These are phyloP conservation scores for Saccharomycopsis hybrid DNA, from an alignment of 1,139 yeast species.

Conservation along the genomic window DNA sequence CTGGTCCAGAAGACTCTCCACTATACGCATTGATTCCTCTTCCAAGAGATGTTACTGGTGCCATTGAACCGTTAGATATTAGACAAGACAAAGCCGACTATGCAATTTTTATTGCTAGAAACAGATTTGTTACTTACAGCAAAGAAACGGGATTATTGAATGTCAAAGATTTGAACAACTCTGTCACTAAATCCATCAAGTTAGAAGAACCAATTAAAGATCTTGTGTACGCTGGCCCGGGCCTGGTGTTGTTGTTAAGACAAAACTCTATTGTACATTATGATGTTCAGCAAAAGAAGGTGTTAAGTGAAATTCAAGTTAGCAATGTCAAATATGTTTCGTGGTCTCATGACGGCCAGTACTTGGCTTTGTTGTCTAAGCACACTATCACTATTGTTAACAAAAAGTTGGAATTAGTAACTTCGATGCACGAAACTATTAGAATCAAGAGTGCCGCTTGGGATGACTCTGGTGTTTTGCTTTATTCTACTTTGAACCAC, in stretches of 20 bases:
- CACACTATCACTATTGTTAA: slow-evolving; percentile 89
- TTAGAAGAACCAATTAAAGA: slow-evolving; percentile 69
- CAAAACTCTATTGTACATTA: slow-evolving; percentile 66
- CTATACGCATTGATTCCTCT: slow-evolving; percentile 69
- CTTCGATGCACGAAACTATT: slow-evolving; percentile 93
- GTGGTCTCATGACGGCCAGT: slow-evolving; percentile 86
- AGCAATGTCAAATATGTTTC: slow-evolving; percentile 81
- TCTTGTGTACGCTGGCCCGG: slow-evolving; percentile 75
- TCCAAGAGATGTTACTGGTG: slow-evolving; percentile 88
- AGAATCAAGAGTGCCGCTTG: slow-evolving; percentile 96
- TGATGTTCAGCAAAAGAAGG: slow-evolving; percentile 91
- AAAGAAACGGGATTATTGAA: slow-evolving; percentile 61
- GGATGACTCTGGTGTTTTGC: slow-evolving; percentile 90
- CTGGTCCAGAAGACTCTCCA: slow-evolving; percentile 57
- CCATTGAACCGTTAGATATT: slow-evolving; percentile 78
- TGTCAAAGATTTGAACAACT: slow-evolving; percentile 77
- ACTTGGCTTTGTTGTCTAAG: slow-evolving; percentile 83
- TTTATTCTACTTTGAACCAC: slow-evolving; percentile 92
- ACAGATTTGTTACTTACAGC: slow-evolving; percentile 80
- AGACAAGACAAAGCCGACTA: slow-evolving; percentile 77
- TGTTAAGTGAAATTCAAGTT: slow-evolving; percentile 61
- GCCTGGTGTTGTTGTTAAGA: slow-evolving; percentile 73
- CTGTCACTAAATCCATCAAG: slow-evolving; percentile 73
- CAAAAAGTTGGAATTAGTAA: slow-evolving; percentile 67
- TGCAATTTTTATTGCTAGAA: slow-evolving; percentile 89